Evolutionary conservation across 1,139 yeast species (phyloP).

Genomic region (Taphrina sp.): DNA sequence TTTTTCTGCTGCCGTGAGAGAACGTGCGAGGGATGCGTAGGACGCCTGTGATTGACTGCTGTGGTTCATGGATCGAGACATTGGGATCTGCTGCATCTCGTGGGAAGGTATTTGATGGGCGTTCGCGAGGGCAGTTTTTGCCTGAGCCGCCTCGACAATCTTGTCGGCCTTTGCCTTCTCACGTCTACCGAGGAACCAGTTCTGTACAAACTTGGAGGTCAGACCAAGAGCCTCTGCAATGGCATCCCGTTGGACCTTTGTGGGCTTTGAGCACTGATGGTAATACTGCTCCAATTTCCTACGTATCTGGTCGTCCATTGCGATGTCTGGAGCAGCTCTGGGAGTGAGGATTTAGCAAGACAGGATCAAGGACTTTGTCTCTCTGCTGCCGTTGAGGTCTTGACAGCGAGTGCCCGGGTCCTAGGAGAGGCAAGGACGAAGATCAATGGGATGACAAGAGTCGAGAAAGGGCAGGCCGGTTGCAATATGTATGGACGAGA

Average conservation of each 20-base stretch:
- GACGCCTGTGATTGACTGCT: constrained; percentile 12
- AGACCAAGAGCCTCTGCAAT: constrained; percentile 1
- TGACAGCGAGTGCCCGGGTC: too few species aligned
- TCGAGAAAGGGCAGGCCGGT: neutral
- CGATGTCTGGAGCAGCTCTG: neutral
- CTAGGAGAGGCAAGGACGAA: neutral
- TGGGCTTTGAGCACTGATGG: constrained; percentile 7
- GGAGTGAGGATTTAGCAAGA: neutral
- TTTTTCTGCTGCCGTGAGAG: constrained; percentile 6
- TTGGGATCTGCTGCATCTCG: neutral
- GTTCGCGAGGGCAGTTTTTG: constrained; percentile 12
- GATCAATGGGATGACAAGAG: neutral
- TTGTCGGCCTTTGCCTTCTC: constrained; percentile 12
- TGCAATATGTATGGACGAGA: too few species aligned
- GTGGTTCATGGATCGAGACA: neutral
- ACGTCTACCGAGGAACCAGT: constrained; percentile 11
- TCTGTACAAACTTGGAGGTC: neutral
- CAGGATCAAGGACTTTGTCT: too few species aligned
- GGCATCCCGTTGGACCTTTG: constrained; percentile 8
- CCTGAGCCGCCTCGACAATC: constrained; percentile 12
- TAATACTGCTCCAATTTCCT: constrained; percentile 6
- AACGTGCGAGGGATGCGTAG: constrained; percentile 18
- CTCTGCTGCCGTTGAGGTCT: neutral
- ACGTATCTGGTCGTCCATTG: constrained; percentile 4
- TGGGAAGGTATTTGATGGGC: constrained; percentile 5